Evolutionary conservation across 164 flowering plant species (phyloP).

Genomic region (Amborella trichopoda): DNA sequence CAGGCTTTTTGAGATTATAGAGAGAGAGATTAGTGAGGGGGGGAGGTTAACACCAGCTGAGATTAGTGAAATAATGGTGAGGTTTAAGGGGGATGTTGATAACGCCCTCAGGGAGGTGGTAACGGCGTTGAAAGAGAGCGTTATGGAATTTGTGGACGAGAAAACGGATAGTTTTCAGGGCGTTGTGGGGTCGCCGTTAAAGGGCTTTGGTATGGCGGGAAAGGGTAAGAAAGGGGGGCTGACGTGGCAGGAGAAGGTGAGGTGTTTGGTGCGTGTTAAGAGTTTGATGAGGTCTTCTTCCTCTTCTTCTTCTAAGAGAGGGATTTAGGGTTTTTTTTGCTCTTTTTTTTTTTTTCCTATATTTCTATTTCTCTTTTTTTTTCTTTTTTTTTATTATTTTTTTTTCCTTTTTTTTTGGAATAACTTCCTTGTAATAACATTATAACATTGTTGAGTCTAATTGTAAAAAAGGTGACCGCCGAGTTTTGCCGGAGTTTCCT

Average conservation of each 20-base stretch:
- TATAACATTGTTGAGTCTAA: too few relatives aligned
- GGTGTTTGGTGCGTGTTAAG: slow-evolving; percentile 28
- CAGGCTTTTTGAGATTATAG: slow-evolving; percentile 27
- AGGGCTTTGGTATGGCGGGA: slow-evolving; percentile 14
- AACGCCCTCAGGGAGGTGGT: slow-evolving; percentile 39
- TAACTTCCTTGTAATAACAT: too few relatives aligned
- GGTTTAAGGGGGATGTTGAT: slow-evolving; percentile 30
- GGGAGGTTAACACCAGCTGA: slow-evolving; percentile 50
- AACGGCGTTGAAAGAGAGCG: slow-evolving; percentile 29
- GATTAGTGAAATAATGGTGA: slow-evolving; percentile 42
- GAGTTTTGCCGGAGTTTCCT: too few relatives aligned
- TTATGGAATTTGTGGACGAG: slow-evolving; percentile 10
- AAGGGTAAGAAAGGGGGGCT: slow-evolving; percentile 22
- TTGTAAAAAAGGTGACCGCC: too few relatives aligned
- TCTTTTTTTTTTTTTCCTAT: too few relatives aligned
- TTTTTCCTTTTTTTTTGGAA: too few relatives aligned
- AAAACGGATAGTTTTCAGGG: neutral
- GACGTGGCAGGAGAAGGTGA: slow-evolving; percentile 31
- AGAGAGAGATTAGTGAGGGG: slow-evolving; percentile 35
- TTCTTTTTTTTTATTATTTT: too few relatives aligned
- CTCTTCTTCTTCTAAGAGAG: too few relatives aligned
- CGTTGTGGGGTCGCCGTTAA: slow-evolving; percentile 17
- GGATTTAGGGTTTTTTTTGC: too few relatives aligned
- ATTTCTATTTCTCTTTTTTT: too few relatives aligned
- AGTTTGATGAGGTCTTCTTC: slow-evolving; percentile 50